Evolutionary conservation across 78 protist species (phyloP), one percentile per base, ranked within the genome.

Genomic region (Tieghemostelium lacteum): DNA sequence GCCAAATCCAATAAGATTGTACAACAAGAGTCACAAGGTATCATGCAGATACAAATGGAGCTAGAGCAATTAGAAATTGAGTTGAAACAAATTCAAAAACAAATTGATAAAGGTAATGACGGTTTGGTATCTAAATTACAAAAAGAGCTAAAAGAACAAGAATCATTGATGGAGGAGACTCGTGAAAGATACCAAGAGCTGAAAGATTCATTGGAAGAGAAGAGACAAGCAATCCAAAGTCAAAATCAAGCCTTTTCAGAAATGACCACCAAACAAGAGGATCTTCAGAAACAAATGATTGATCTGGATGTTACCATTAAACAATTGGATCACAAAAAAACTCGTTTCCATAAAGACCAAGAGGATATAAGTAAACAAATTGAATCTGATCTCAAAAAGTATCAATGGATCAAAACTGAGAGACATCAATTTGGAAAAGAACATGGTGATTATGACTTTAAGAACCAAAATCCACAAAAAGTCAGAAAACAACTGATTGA

Each of bases 381-480:
- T 26, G 71, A 26, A 24, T 26, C 73, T 8, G 33, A 92, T 54
- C 20, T 2, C 17, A 63, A 39, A n/a, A 5, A 69, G 54, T 52
- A 97, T 74, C 28, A 36, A 33, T 97, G 97, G 97, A 93, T 97
- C 45, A 69, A 36, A 22, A 31, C 17, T 26, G 96, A 97, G 50
- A 65, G 83, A 71, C 77, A 64, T 73, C 50, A 28, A 60, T 97
- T 97, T 69, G 97, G 97, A 55, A 17, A 66, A 54, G 40, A 66
- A 4, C 73, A 76, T 73, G 14, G 75, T 8, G 92, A 64, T n/a
- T 97, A 58, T 73, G 98, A 97, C 85, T 96, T 91, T 52, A 33
- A 29, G 17, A 65, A 63, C 0, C 16, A 10, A 0, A 52, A 94
- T 37, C 57, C 85, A 33, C 20, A 45, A 14, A 39, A 63, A 40